Evolutionary conservation across 2,329 filamentous ascomycete species (phyloP).

Genomic region (Arthroderma sp.): DNA sequence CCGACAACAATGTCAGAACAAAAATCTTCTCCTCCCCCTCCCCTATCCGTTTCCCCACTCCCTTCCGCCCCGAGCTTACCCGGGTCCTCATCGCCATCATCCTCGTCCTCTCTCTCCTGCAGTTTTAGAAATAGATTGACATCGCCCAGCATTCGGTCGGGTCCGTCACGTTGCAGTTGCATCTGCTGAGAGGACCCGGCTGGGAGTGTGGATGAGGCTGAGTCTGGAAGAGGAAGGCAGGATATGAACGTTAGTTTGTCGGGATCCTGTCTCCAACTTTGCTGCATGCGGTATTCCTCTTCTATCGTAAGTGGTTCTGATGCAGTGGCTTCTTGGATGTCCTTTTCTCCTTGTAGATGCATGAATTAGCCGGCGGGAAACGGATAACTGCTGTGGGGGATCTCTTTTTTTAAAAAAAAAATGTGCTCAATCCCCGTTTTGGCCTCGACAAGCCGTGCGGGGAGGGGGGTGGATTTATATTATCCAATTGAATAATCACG

Average conservation of each 20-base stretch:
- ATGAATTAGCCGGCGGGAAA: too few species aligned
- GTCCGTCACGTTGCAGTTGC: constrained; percentile 36
- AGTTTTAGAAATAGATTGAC: constrained; percentile 67
- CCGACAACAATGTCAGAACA: constrained; percentile 36
- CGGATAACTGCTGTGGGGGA: too few species aligned
- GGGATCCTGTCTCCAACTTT: constrained; percentile 64
- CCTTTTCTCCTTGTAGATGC: constrained; percentile 28
- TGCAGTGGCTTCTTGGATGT: constrained; percentile 70
- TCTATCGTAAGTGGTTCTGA: constrained; percentile 68
- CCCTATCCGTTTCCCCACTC: constrained; percentile 37
- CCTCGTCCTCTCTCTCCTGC: constrained; percentile 39
- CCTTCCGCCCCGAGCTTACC: too few species aligned
- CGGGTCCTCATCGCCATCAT: constrained; percentile 15
- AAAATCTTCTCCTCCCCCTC: constrained; percentile 14
- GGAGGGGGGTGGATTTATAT: too few species aligned
- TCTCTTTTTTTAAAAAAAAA: too few species aligned
- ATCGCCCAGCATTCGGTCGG: constrained; percentile 54
- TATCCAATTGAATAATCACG: too few species aligned
- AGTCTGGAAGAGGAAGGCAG: constrained; percentile 39
- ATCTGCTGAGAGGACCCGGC: constrained; percentile 1
- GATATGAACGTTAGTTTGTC: constrained; percentile 92
- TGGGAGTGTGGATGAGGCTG: background rate
- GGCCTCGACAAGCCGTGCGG: too few species aligned
- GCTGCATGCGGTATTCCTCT: constrained; percentile 83
- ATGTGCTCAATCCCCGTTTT: too few species aligned